Base-by-base conservation (phyloP, 1,139 yeast genomes). In the Hyphopichia khmerensis region DNA sequence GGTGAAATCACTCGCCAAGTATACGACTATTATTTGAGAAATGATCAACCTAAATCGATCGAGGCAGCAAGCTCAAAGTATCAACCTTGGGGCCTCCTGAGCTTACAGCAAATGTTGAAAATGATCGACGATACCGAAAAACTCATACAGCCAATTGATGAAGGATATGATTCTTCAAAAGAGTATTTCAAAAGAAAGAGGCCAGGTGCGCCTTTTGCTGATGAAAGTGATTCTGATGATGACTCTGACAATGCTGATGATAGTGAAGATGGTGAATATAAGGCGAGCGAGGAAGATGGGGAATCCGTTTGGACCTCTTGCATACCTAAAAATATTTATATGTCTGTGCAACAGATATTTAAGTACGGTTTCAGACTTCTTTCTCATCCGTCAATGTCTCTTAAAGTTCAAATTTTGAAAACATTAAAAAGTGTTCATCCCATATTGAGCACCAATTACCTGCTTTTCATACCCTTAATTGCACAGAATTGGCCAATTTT, bases 311-410 rank as follows among this genome's bases (percentile, higher is more conserved):
- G 96, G 96, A 51, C 56, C 0, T 84, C 91, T 0, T 79, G 81
- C 0, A 66, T 90, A 1, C 87, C 95, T 0, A 66, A 74, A 37
- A 62, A 72, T 2, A 66, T 83, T 0, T 90, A 87, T 56, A 58
- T 65, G 37, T 66, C 84, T 2, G 64, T 86, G 0, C 79, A 82
- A 41, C 78, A 79, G 44, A 80, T 93, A 9, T 72, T 82, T 43
- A 76, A 72, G 11, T 88, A 89, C 55, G 84, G 95, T 2, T 84
- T 87, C 44, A 64, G 86, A 44, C 70, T 89, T 40, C 62, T 89
- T 32, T 80, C 89, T 2, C 95, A 88, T 50, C 80, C 80, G 1
- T 84, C 95, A 0, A 60, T 72, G 6, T 61, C 70, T 2, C 62
- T 91, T 26, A 77, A 80, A 40, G 57, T 76, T 10, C 82, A 79